Conservation (phyloP, 2,329 filamentous ascomycete species). For the Xylogone sp. region DNA sequence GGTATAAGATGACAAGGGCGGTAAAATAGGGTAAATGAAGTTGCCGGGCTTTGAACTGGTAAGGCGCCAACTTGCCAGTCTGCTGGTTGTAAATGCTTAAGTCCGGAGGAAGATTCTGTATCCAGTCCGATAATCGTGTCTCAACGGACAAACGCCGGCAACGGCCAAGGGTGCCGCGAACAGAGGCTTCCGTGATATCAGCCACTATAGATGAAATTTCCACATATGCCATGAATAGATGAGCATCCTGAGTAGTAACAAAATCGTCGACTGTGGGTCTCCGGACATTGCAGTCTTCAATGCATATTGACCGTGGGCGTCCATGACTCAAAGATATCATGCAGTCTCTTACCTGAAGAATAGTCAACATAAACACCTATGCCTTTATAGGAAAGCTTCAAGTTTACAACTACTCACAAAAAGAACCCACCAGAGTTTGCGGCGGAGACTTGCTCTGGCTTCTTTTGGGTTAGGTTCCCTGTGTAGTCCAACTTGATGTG, state of each 20-base stretch:
- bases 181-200: background rate
- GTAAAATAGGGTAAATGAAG: conserved; percentile 35
- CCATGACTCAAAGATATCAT: conserved; percentile 34
- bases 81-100: conserved; percentile 16
- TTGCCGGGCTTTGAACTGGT: conserved; percentile 36
- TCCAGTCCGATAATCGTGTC: conserved; percentile 29
- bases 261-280: background rate
- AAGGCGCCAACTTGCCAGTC: conserved; percentile 6
- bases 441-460: conserved; percentile 26
- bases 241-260: background rate
- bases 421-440: conserved; percentile 39
- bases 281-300: background rate
- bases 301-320: background rate
- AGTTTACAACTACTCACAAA: conserved; percentile 26
- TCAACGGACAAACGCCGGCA: background rate
- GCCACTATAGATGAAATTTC: background rate
- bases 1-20: conserved; percentile 34
- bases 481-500: conserved; percentile 39
- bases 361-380: background rate
- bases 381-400: background rate
- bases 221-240: conserved; percentile 2
- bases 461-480: conserved; percentile 28
- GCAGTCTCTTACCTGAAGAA: conserved; percentile 32
- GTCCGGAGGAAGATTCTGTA: conserved; percentile 28
- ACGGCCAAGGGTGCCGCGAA: background rate